phyloP scores from a whole-genome alignment of 1,284 basidiomycete genomes.

The Termitomyces sp. region DNA sequence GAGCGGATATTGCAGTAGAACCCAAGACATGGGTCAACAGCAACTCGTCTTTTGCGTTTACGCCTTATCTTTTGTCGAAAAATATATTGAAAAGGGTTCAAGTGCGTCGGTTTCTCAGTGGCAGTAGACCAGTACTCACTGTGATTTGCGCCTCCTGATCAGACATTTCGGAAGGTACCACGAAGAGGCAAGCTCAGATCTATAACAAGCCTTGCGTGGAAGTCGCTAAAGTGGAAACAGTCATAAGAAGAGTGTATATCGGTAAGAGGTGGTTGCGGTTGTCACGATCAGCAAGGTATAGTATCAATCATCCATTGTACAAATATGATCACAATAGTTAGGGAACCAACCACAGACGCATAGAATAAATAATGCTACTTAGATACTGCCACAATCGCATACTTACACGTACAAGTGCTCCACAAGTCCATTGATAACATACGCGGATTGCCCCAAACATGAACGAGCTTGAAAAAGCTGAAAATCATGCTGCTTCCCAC shows the following conservation, averaged over 20 bases:
- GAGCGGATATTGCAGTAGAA: conserved; percentile 20
- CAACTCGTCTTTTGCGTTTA: conserved; percentile 20
- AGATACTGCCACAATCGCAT: too few relatives aligned
- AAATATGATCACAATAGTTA: too few relatives aligned
- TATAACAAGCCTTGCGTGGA: not conserved
- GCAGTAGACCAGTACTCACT: not conserved
- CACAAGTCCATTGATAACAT: too few relatives aligned
- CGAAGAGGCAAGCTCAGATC: not conserved
- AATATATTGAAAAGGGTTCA: not conserved
- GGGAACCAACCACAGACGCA: too few relatives aligned
- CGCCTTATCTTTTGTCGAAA: conserved; percentile 9
- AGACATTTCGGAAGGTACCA: not conserved
- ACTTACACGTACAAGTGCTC: too few relatives aligned
- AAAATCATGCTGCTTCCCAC: too few relatives aligned
- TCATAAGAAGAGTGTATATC: not conserved
- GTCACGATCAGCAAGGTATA: too few relatives aligned
- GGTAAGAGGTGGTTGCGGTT: not conserved
- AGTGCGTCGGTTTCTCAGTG: not conserved
- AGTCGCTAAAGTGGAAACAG: not conserved
- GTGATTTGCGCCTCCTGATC: not conserved
- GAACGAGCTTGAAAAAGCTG: too few relatives aligned
- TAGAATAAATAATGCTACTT: too few relatives aligned
- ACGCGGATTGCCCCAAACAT: too few relatives aligned
- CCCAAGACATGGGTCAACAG: conserved; percentile 31
- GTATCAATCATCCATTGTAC: too few relatives aligned